Base-by-base conservation (phyloP, 345 rosid genomes). In the Geranium brycei region DNA sequence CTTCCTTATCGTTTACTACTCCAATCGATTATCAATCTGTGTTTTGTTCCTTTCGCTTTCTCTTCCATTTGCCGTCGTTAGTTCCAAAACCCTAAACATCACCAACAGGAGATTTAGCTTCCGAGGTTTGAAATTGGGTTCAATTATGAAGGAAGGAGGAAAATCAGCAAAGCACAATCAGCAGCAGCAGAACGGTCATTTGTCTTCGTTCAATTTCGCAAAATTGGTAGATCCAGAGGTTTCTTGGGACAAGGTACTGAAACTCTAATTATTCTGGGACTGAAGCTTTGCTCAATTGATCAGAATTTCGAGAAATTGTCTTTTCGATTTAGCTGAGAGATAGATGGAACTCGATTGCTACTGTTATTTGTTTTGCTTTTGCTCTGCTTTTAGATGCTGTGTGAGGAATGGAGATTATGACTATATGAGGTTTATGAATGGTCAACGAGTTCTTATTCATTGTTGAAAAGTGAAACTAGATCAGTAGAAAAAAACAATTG, bases 191-290 rank as follows among this genome's bases (percentile, higher is more conserved):
- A 79, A 80, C 73, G 91, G 81, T 60, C 95, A 89, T 83, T 72
- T 85, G 61, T 84, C 88, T 63, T 87, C 87, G 15, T 79, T 76
- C 73, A 88, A 76, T 65, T 74, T 85, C 51, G 84, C 92, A 17
- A 89, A 85, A 62, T 78, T 85, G 77, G 80, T 91, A 60, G 96
- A 89, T 85, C 91, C 95, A 3, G 92, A 88, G 32, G 91, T 91
- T 53, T 81, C 96, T 6, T 89, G 98, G 98, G 96, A 91, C 59
- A 91, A 91, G 83, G 95, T 85, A 72, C 32, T 23, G 30, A 31
- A n/a, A 35, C 19, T 8, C 23, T 23, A 64, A 58, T 11, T 30
- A 19, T 32, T 35, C 41, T 7, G 41, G 41, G 62, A 18, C 17
- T 31, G 31, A 23, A 66, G 1, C 60, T 73, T 68, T 0, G 58